A percentile compares a stretch with the other conserved stretches of the same genome.
Evolutionary conservation across 495 filamentous ascomycete genomes (phyloP).

Genomic region (Lindgomyces ingoldianus): DNA sequence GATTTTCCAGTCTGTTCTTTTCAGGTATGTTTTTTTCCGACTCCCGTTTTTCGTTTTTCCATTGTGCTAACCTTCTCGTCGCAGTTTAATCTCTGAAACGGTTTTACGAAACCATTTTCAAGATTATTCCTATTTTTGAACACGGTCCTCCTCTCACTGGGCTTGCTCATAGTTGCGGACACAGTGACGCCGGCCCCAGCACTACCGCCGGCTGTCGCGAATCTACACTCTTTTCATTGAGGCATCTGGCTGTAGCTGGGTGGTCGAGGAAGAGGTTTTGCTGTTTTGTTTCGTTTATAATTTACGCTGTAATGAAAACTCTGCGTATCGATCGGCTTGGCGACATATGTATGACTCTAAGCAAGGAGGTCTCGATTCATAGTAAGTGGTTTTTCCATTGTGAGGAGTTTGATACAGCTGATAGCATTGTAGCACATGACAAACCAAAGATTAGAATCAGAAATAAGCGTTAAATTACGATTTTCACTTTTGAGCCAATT

Average conservation of each 20-base stretch:
- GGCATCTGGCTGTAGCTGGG: conserved; percentile 29
- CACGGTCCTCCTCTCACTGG: conserved; percentile 62
- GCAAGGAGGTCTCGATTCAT: no score
- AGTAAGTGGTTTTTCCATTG: no score
- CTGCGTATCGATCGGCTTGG: neutral
- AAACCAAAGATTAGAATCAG: no score
- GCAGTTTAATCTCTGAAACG: conserved; percentile 41
- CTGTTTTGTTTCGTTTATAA: neutral
- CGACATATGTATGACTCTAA: conserved; percentile 43
- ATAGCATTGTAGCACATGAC: no score
- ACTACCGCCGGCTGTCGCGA: conserved; percentile 83
- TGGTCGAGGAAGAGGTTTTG: conserved; percentile 32
- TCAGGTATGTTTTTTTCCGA: conserved; percentile 13
- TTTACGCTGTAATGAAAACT: neutral
- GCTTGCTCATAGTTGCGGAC: conserved; percentile 89
- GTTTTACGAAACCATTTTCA: conserved; percentile 29
- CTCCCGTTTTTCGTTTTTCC: no score
- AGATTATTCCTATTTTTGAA: conserved; percentile 51
- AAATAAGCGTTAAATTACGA: no score
- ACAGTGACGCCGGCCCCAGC: conserved; percentile 50
- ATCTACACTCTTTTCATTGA: conserved; percentile 35
- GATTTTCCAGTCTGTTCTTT: conserved; percentile 32
- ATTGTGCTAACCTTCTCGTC: no score
- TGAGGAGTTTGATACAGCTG: no score
- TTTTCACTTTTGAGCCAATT: no score